Conservation (phyloP, 1,284 basidiomycete genomes). For the Malassezia sympodialis region DNA sequence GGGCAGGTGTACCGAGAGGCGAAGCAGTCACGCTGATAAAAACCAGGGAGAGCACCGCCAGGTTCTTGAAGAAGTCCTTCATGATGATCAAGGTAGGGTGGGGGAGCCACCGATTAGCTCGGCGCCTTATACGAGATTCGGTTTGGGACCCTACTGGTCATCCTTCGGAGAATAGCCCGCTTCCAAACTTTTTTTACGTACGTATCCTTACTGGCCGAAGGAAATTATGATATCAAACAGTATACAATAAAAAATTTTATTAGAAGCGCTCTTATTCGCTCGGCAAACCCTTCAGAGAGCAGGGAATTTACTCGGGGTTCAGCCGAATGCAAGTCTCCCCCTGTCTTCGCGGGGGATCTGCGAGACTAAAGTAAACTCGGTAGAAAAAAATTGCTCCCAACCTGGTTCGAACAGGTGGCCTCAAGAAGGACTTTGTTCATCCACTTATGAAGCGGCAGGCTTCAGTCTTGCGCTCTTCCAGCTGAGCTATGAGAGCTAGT, state of each 20-base stretch:
- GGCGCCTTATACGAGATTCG: neutral
- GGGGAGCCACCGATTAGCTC: no score
- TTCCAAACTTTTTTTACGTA: no score
- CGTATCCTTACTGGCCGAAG: no score
- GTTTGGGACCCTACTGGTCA: no score
- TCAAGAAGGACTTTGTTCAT: conserved; percentile 19
- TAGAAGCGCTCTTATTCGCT: no score
- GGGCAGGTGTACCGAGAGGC: neutral
- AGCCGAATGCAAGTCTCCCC: no score
- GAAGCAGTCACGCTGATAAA: neutral
- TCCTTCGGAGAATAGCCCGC: no score
- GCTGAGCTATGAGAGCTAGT: conserved; percentile 19
- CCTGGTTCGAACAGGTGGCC: conserved; percentile 23
- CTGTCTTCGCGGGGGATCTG: no score
- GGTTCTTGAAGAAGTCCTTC: neutral
- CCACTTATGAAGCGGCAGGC: conserved; percentile 12
- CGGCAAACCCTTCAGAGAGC: no score
- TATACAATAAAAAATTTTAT: no score
- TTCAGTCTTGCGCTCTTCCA: conserved; percentile 23
- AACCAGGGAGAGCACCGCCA: neutral
- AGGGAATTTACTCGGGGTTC: neutral
- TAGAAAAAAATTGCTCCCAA: conserved; percentile 17
- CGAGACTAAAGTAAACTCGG: no score
- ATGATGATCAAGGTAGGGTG: neutral
- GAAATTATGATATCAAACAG: no score